Percentiles rank a stretch among this genome's conserved stretches.
Conservation (phyloP, 1,284 basidiomycete species). For the Lentinula novae-zelandiae region DNA sequence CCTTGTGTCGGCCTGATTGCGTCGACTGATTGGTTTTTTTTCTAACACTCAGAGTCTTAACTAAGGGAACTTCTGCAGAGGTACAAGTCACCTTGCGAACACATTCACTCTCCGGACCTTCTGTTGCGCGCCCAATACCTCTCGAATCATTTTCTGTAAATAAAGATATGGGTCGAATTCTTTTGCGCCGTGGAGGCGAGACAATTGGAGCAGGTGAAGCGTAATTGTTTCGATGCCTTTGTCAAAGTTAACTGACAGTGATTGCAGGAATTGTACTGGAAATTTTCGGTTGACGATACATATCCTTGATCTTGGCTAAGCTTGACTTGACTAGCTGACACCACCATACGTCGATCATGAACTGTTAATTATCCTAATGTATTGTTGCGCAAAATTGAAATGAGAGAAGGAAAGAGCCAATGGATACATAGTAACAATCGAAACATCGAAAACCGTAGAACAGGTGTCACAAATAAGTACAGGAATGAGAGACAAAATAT, state of each 20-base stretch:
- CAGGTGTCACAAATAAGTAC: neutral
- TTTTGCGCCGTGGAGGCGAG: constrained; percentile 87
- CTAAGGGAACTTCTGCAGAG: constrained; percentile 81
- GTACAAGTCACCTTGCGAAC: constrained; percentile 78
- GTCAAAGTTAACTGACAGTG: neutral
- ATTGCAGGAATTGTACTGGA: constrained; percentile 11
- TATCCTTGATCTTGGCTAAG: too few relatives aligned
- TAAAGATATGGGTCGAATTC: constrained; percentile 94
- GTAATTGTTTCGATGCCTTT: neutral
- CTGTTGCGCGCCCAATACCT: constrained; percentile 63
- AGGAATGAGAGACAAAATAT: neutral
- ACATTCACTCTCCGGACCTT: constrained; percentile 45
- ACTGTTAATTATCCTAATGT: constrained; percentile 1
- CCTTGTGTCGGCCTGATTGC: neutral
- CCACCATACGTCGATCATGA: neutral
- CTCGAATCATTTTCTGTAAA: constrained; percentile 86
- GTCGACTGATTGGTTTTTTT: neutral
- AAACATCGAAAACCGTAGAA: neutral
- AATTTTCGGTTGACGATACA: constrained; percentile 6
- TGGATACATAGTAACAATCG: neutral
- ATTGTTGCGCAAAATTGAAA: neutral
- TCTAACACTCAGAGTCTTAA: constrained; percentile 60
- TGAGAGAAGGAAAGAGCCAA: neutral
- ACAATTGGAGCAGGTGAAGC: constrained; percentile 88
- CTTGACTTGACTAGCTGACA: neutral